Percentiles rank a stretch among this genome's conserved stretches.
These are phyloP conservation scores for Passalora sequoiae DNA, from an alignment of 2,329 filamentous ascomycete species.

Conservation along the genomic window DNA sequence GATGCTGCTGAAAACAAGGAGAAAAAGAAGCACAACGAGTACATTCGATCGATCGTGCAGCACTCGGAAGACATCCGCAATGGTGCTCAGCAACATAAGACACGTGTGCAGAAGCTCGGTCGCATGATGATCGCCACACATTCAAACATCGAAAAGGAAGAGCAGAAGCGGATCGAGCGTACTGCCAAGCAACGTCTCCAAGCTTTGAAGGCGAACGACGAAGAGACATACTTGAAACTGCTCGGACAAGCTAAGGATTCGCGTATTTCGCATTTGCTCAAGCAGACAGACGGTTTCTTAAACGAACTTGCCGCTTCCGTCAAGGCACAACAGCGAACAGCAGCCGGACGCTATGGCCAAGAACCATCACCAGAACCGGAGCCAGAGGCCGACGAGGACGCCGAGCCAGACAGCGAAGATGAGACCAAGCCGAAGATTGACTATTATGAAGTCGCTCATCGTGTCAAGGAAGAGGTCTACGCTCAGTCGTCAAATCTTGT, in stretches of 20 bases:
- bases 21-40: constrained; percentile 95
- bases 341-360: constrained; percentile 71
- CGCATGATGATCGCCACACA: constrained; percentile 86
- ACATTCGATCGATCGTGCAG: constrained; percentile 77
- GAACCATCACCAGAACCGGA: constrained; percentile 47
- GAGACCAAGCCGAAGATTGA: constrained; percentile 76
- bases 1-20: constrained; percentile 93
- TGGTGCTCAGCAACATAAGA: constrained; percentile 60
- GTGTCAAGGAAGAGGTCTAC: constrained; percentile 85
- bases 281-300: constrained; percentile 96
- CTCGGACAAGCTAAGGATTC: constrained; percentile 98
- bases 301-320: constrained; percentile 92
- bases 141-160: constrained; percentile 96
- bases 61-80: constrained; percentile 74
- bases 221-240: constrained; percentile 96
- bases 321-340: constrained; percentile 83
- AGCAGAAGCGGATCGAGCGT: constrained; percentile 95
- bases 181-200: constrained; percentile 99
- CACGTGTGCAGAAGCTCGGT: constrained; percentile 78
- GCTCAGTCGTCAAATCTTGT: constrained; percentile 80
- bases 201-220: constrained; percentile 96
- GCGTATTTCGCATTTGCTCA: constrained; percentile 93
- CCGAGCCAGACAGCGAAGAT: constrained; percentile 65
- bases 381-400: constrained; percentile 61
- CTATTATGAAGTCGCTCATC: constrained; percentile 97